Base-by-base conservation (phyloP, 139 green algal species). In the Auxenochlorella pyrenoidosa region DNA sequence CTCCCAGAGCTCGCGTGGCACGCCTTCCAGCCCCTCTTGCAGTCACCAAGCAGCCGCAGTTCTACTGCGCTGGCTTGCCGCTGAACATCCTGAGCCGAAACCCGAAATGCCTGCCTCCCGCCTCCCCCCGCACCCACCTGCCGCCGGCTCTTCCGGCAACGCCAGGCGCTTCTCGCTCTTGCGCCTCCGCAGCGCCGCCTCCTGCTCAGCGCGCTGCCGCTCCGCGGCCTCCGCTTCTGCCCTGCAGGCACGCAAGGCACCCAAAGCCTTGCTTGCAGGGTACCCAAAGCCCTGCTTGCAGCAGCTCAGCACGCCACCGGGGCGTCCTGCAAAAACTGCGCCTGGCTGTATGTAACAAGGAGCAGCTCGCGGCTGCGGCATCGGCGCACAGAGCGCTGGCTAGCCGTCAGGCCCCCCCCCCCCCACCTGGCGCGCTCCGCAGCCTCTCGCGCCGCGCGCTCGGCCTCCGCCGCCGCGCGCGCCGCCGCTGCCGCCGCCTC, bases 111-210 rank as follows among this genome's bases (percentile, higher is more conserved):
- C n/a, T n/a, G n/a, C n/a, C n/a, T n/a, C n/a, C n/a, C n/a, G n/a
- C n/a, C n/a, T n/a, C n/a, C n/a, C n/a, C n/a, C n/a, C n/a, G 59
- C 77, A 72, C 78, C 36, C 78, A 84, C 78, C 78, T 13, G 87
- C 24, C 0, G 82, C 60, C 0, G 95, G 90, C 91, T 96, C 95
- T 13, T 89, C 86, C 5, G 84, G 79, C 80, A 98, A 87, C 32
- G 85, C 78, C 1, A 87, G 78, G 21, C 75, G 84, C 79, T 95
- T 94, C n/a, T 68, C 82, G 24, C 77, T 77, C 38, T 90, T 86
- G 26, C 93, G 91, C 38, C 68, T 30, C 43, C 83, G 75, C 38
- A 95, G 90, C 26, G 89, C 90, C 5, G 87, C 90, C 24, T 75
- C 92, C 38, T 80, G 75, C 58, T 95, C 84, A 24, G 71, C 83